Evolutionary conservation across 805 yeast genomes (phyloP).

Genomic region (Kuraishia cidri): DNA sequence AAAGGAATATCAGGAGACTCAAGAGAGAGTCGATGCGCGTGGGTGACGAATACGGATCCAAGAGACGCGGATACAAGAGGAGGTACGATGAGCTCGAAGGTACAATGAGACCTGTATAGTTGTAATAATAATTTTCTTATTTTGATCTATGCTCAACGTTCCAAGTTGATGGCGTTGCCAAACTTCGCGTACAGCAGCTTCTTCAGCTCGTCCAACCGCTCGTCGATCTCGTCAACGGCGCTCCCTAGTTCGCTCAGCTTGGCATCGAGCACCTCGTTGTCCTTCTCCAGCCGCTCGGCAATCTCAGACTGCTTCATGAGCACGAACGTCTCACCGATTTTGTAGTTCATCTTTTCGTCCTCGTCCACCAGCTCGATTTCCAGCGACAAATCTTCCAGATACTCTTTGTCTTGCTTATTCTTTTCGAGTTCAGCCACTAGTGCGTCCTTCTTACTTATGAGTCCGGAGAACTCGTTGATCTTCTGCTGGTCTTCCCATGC

Average conservation of each 20-base stretch:
- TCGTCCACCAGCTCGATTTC: slow-evolving; percentile 84
- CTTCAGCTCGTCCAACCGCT: slow-evolving; percentile 53
- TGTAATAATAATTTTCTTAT: neutral
- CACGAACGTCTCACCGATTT: slow-evolving; percentile 74
- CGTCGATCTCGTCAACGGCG: slow-evolving; percentile 40
- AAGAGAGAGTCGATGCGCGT: slow-evolving; percentile 85
- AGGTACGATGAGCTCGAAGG: slow-evolving; percentile 26
- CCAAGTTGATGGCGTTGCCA: slow-evolving; percentile 83
- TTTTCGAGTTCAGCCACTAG: slow-evolving; percentile 37
- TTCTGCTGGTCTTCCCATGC: slow-evolving; percentile 80
- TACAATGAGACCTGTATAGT: slow-evolving; percentile 14
- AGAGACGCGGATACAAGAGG: slow-evolving; percentile 17
- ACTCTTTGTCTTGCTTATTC: slow-evolving; percentile 68
- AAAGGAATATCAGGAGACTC: slow-evolving; percentile 81
- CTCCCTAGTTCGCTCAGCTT: slow-evolving; percentile 36
- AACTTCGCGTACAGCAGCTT: slow-evolving; percentile 76
- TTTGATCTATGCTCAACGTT: slow-evolving; percentile 36
- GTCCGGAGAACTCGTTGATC: slow-evolving; percentile 82
- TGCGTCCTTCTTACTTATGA: slow-evolving; percentile 63
- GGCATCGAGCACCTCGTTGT: slow-evolving; percentile 41
- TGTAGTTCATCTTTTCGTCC: slow-evolving; percentile 65
- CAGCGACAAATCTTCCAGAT: slow-evolving; percentile 74
- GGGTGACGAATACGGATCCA: slow-evolving; percentile 33
- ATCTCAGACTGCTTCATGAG: slow-evolving; percentile 62
- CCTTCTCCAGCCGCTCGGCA: slow-evolving; percentile 57